Evolutionary conservation across 108 stramenopile species (phyloP).

Genomic region (Nitzschia sp.): DNA sequence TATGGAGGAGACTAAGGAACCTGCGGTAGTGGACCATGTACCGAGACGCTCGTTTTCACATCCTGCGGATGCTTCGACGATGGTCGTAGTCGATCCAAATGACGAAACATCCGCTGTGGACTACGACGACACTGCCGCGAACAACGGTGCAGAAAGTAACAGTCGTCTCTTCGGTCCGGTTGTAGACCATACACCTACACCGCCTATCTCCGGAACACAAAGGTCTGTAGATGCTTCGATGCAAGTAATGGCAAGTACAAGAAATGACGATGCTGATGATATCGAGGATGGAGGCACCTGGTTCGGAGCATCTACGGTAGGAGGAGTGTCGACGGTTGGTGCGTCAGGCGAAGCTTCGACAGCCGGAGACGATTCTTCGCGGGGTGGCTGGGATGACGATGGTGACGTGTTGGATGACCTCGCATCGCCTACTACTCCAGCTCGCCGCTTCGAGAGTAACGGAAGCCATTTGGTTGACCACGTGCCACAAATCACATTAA

Average conservation of each 20-base stretch:
- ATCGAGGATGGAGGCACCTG: slow-evolving; percentile 23
- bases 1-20: not conserved
- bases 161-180: slow-evolving; percentile 26
- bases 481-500: slow-evolving; percentile 13
- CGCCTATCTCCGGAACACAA: not conserved
- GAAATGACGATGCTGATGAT: slow-evolving; percentile 9
- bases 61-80: slow-evolving; percentile 26
- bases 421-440: slow-evolving; percentile 8
- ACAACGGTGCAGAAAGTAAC: not conserved
- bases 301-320: slow-evolving; percentile 38
- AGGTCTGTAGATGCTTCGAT: slow-evolving; percentile 25
- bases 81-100: slow-evolving; percentile 22
- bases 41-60: slow-evolving; percentile 2
- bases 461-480: slow-evolving; percentile 30
- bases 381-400: slow-evolving; percentile 39
- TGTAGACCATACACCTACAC: slow-evolving; percentile 45
- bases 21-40: slow-evolving; percentile 28
- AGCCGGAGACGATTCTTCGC: not conserved
- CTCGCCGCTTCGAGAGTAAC: not conserved
- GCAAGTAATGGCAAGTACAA: slow-evolving; percentile 8
- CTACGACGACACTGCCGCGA: slow-evolving; percentile 20
- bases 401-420: slow-evolving; percentile 18
- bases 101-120: slow-evolving; percentile 26
- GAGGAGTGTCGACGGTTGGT: slow-evolving; percentile 25
- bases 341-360: slow-evolving; percentile 17